Conservation (phyloP, 805 yeast genomes). For the Kodamaea kaohsiungensis region DNA sequence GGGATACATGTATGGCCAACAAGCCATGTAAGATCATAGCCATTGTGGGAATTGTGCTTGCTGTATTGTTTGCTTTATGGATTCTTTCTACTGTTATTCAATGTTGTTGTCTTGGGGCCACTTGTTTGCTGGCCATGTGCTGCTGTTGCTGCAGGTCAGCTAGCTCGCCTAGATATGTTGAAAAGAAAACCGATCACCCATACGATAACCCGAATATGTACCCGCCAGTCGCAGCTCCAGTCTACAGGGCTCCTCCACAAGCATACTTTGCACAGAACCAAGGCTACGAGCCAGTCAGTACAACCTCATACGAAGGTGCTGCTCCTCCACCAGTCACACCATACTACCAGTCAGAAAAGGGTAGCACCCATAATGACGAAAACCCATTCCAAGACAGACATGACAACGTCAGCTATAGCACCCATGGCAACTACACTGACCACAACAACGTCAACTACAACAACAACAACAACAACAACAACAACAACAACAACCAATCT, state of each 20-base stretch:
- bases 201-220: conserved; percentile 39
- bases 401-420: not conserved
- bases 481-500: conserved; percentile 2
- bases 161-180: conserved; percentile 13
- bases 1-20: conserved; percentile 84
- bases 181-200: conserved; percentile 21
- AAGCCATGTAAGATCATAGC: conserved; percentile 74
- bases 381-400: conserved; percentile 9
- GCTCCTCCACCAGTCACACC: conserved; percentile 5
- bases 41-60: conserved; percentile 69
- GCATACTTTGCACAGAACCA: conserved; percentile 15
- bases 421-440: not conserved
- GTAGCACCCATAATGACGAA: conserved; percentile 8
- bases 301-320: conserved; percentile 7
- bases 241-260: conserved; percentile 17
- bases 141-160: conserved; percentile 48
- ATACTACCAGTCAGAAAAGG: conserved; percentile 2
- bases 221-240: conserved; percentile 19
- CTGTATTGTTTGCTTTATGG: conserved; percentile 56
- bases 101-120: conserved; percentile 56
- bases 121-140: conserved; percentile 45
- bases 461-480: no score
- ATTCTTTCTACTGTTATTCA: conserved; percentile 53
- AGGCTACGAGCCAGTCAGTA: conserved; percentile 16
- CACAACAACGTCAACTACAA: not conserved